Evolutionary conservation across 371 early-diverging fungal species (phyloP).

Genomic region (Mortierella sp.): DNA sequence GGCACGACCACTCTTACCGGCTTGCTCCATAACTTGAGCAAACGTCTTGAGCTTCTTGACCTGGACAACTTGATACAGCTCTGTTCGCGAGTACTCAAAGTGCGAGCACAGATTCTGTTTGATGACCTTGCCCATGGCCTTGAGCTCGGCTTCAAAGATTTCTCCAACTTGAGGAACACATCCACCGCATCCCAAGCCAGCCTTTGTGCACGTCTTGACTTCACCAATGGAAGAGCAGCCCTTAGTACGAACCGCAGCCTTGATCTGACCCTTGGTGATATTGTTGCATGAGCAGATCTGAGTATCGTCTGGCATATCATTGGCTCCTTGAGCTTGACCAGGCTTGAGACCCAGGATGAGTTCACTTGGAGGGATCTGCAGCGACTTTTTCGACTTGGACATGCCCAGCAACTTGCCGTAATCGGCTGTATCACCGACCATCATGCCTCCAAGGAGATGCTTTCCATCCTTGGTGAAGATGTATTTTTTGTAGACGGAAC

Average conservation of each 20-base stretch:
- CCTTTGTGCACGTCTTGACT: conserved; percentile 67
- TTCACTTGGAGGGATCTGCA: conserved; percentile 65
- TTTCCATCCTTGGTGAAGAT: conserved; percentile 73
- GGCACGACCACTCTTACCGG: conserved; percentile 54
- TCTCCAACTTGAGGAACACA: conserved; percentile 69
- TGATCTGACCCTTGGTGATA: conserved; percentile 69
- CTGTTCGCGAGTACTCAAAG: conserved; percentile 68
- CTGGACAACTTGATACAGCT: conserved; percentile 72
- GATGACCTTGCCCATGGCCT: conserved; percentile 63
- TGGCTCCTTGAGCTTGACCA: conserved; percentile 55
- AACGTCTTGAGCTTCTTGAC: conserved; percentile 65
- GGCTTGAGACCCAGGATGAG: conserved; percentile 65
- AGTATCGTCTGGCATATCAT: conserved; percentile 70
- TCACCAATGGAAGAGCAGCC: conserved; percentile 63
- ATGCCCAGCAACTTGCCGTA: conserved; percentile 68
- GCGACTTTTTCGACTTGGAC: conserved; percentile 59
- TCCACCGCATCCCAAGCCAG: conserved; percentile 71
- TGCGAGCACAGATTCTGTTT: conserved; percentile 67
- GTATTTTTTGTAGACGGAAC: conserved; percentile 69
- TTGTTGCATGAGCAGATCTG: conserved; percentile 80
- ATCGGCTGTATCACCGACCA: conserved; percentile 74
- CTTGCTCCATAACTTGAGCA: conserved; percentile 57
- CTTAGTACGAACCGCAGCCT: conserved; percentile 56
- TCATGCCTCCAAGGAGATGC: conserved; percentile 73
- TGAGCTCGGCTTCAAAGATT: conserved; percentile 71